phyloP scores from a whole-genome alignment of 768 basidiomycete species.

The Suillus lakei region DNA sequence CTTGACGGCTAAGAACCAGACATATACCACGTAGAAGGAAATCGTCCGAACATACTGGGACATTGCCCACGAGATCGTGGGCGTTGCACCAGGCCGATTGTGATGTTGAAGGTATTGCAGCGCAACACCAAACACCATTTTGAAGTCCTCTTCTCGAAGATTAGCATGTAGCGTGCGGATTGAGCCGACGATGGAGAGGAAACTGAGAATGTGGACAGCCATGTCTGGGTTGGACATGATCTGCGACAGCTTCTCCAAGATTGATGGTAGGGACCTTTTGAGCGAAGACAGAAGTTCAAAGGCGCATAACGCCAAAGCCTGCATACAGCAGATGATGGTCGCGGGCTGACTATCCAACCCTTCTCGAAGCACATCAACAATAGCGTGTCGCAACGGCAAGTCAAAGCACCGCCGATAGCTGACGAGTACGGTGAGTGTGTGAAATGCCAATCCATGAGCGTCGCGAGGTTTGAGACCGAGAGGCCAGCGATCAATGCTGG shows the following conservation, averaged over 20 bases:
- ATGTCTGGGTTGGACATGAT: conserved; percentile 95
- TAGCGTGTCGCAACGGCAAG: conserved; percentile 60
- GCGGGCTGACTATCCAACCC: conserved; percentile 73
- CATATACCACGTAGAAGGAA: conserved; percentile 89
- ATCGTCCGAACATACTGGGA: conserved; percentile 91
- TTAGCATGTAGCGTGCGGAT: conserved; percentile 82
- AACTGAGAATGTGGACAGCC: conserved; percentile 95
- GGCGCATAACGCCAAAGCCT: conserved; percentile 85
- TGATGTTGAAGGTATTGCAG: conserved; percentile 93
- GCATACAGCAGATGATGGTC: conserved; percentile 87
- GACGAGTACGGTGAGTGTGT: conserved; percentile 85
- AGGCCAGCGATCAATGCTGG: conserved; percentile 63
- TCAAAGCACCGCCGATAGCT: conserved; percentile 86
- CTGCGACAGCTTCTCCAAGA: conserved; percentile 85
- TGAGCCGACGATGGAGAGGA: conserved; percentile 86
- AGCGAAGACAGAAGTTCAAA: conserved; percentile 87
- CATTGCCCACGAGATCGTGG: conserved; percentile 79
- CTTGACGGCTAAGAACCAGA: conserved; percentile 92
- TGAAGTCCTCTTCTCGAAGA: conserved; percentile 89
- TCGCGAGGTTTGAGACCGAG: conserved; percentile 71
- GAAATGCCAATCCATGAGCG: conserved; percentile 86
- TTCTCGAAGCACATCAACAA: conserved; percentile 74
- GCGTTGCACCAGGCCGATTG: conserved; percentile 62
- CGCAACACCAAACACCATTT: conserved; percentile 93
- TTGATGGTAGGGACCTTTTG: conserved; percentile 76